Evolutionary conservation across 306 rosid genomes (phyloP).

Genomic region (Carpinus fangiana): DNA sequence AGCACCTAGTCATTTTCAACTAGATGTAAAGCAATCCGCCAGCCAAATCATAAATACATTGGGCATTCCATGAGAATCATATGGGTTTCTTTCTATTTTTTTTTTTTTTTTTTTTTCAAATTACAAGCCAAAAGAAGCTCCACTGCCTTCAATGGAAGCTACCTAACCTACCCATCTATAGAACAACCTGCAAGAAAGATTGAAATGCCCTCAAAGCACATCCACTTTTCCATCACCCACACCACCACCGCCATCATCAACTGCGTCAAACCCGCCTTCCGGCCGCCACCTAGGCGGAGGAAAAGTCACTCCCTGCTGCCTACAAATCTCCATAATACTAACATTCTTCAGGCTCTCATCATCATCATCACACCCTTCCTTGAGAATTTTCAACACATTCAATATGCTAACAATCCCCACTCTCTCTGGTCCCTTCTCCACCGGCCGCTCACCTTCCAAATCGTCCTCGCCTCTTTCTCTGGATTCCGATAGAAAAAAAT

Average conservation of each 20-base stretch:
- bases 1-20: no score
- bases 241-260: not conserved
- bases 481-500: not conserved
- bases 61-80: no score
- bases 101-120: no score
- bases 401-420: conserved; percentile 11
- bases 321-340: conserved; percentile 26
- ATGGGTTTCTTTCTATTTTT: no score
- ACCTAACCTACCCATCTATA: no score
- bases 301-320: conserved; percentile 36
- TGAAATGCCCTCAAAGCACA: no score
- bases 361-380: not conserved
- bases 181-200: no score
- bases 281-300: conserved; percentile 41
- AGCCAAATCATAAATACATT: no score
- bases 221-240: no score
- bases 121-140: no score
- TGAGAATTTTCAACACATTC: conserved; percentile 29
- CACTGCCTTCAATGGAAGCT: no score
- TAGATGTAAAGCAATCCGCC: no score
- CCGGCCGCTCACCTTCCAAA: not conserved
- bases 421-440: conserved; percentile 4
- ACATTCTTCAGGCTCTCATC: not conserved
- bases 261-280: not conserved
- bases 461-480: not conserved